A percentile compares a stretch with the other conserved stretches of the same genome.
Conservation (phyloP, 2,329 filamentous ascomycete species). For the Xylaria sp. region DNA sequence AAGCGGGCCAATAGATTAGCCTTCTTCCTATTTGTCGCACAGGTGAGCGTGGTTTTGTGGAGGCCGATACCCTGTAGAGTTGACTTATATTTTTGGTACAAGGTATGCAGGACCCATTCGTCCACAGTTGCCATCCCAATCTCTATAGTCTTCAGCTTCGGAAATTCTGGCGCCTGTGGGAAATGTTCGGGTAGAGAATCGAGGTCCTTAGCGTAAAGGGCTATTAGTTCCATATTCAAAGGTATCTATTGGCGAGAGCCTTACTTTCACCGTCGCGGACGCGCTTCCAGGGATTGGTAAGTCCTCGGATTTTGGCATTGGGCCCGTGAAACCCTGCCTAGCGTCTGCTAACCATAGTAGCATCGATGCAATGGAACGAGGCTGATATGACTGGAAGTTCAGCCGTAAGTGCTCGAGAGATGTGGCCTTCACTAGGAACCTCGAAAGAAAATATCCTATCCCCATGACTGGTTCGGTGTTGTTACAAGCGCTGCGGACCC, state of each 20-base stretch:
- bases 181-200: slow-evolving; percentile 21
- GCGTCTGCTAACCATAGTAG: slow-evolving; percentile 53
- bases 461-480: not conserved
- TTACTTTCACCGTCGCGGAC: slow-evolving; percentile 15
- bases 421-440: slow-evolving; percentile 53
- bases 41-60: slow-evolving; percentile 54
- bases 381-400: slow-evolving; percentile 53
- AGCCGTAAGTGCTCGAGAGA: slow-evolving; percentile 64
- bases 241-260: not conserved
- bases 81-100: slow-evolving; percentile 56
- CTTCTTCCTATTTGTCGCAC: slow-evolving; percentile 25
- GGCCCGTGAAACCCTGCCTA: not conserved
- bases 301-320: not conserved
- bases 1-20: slow-evolving; percentile 55
- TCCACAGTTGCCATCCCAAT: slow-evolving; percentile 54
- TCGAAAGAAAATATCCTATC: slow-evolving; percentile 39
- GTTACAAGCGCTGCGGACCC: not conserved
- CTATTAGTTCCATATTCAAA: slow-evolving; percentile 10
- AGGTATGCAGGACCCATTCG: slow-evolving; percentile 45
- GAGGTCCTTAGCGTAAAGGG: slow-evolving; percentile 7
- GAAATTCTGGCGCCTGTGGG: slow-evolving; percentile 47
- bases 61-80: slow-evolving; percentile 58
- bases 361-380: slow-evolving; percentile 44
- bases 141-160: slow-evolving; percentile 55
- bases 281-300: too few relatives aligned